Evolutionary conservation across 129 eudicot species (phyloP).

Genomic region (Daucus carota): DNA sequence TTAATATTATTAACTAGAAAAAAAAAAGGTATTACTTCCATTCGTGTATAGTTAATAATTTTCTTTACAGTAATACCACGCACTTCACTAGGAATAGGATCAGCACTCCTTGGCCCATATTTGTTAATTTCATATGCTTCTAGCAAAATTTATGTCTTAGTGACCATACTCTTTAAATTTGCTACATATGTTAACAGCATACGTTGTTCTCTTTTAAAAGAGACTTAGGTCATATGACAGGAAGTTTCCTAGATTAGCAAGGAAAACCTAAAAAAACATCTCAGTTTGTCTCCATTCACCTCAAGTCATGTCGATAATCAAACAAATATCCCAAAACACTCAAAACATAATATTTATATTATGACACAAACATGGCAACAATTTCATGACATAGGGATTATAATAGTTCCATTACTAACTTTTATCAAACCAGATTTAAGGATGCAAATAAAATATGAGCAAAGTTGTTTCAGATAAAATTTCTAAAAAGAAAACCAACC

Average conservation of each 20-base stretch:
- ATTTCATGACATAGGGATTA: background rate
- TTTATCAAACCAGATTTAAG: background rate
- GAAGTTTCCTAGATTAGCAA: background rate
- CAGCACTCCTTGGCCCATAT: background rate
- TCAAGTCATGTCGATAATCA: background rate
- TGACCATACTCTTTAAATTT: no score
- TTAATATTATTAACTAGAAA: no score
- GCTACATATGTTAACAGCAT: no score
- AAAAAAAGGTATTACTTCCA: no score
- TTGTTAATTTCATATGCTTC: no score
- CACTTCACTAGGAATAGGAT: background rate
- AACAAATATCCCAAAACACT: background rate
- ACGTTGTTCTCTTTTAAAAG: background rate
- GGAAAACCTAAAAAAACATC: background rate
- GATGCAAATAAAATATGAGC: background rate
- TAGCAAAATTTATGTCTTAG: background rate
- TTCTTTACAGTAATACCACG: no score
- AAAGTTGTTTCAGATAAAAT: background rate
- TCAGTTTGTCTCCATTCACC: background rate
- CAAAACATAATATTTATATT: background rate
- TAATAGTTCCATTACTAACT: background rate
- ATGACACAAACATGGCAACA: background rate
- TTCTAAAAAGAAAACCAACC: conserved; percentile 30
- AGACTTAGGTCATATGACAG: background rate
- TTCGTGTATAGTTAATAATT: no score